These are phyloP conservation scores for Ceratocystis ficicola DNA, from an alignment of 2,329 filamentous ascomycete genomes.

Conservation along the genomic window DNA sequence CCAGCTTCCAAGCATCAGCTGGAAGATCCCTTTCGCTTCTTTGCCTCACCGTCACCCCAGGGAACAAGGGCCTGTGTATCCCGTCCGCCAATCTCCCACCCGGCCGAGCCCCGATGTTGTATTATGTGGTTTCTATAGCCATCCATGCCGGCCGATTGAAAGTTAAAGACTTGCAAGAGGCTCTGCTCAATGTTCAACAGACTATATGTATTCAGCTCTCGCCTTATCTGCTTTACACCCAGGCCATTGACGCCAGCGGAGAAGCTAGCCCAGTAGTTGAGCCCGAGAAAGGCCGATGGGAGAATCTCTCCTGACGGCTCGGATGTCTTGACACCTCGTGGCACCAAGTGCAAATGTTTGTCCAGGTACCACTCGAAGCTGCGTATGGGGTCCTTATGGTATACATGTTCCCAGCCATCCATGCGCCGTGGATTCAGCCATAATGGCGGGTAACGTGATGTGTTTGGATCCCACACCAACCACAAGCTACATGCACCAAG, in stretches of 20 bases:
- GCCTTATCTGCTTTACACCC: not conserved
- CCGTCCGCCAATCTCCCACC: not conserved
- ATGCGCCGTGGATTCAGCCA: slow-evolving; percentile 5
- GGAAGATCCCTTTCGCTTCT: not conserved
- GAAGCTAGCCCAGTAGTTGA: not conserved
- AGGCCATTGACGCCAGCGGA: not conserved
- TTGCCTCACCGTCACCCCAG: not conserved
- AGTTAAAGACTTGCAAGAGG: slow-evolving; percentile 8
- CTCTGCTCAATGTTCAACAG: slow-evolving; percentile 13
- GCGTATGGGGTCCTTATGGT: not conserved
- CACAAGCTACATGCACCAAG: slow-evolving; percentile 6
- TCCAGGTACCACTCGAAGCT: slow-evolving; percentile 8
- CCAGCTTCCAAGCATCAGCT: not conserved
- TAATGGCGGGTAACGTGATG: not conserved
- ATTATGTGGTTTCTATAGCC: not conserved
- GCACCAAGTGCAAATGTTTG: slow-evolving; percentile 6
- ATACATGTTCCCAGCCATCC: not conserved
- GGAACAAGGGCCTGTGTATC: not conserved
- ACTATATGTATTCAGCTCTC: not conserved
- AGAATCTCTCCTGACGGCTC: slow-evolving; percentile 7
- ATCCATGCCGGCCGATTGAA: not conserved
- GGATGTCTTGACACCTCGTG: not conserved
- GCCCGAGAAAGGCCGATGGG: not conserved
- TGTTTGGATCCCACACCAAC: slow-evolving; percentile 5
- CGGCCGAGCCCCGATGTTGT: not conserved